Conservation (phyloP, 768 basidiomycete species). For the Cyclocybe cylindracea region DNA sequence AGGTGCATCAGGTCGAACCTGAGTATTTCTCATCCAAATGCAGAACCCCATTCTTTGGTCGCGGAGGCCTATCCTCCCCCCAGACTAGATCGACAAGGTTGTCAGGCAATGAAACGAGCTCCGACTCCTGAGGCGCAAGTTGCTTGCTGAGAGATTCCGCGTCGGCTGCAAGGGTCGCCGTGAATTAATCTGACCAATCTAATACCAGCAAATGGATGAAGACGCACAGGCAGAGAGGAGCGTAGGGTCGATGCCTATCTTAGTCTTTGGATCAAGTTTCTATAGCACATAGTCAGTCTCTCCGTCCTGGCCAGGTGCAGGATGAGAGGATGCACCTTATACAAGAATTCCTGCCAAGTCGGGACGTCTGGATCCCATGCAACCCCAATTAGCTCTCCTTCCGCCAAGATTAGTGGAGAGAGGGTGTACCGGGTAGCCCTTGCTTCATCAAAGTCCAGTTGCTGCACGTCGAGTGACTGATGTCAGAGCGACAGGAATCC, state of each 20-base stretch:
- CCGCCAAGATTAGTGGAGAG: background rate
- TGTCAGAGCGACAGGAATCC: background rate
- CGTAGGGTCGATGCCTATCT: slow-evolving; percentile 83
- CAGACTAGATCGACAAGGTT: slow-evolving; percentile 87
- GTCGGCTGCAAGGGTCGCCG: slow-evolving; percentile 46
- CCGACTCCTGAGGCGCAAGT: slow-evolving; percentile 54
- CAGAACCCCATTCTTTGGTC: slow-evolving; percentile 70
- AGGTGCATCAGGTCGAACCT: slow-evolving; percentile 38
- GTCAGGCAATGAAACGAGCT: slow-evolving; percentile 60
- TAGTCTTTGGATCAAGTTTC: slow-evolving; percentile 61
- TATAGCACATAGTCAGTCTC: slow-evolving; percentile 22
- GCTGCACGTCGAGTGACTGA: slow-evolving; percentile 29
- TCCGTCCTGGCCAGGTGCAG: background rate
- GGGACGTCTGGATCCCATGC: slow-evolving; percentile 62
- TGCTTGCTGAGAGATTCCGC: slow-evolving; percentile 61
- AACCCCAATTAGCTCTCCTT: too few relatives aligned
- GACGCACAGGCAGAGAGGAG: slow-evolving; percentile 65
- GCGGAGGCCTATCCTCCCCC: slow-evolving; percentile 61
- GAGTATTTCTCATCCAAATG: slow-evolving; percentile 74
- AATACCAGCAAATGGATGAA: background rate
- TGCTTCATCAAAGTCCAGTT: slow-evolving; percentile 96
- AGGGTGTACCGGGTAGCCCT: slow-evolving; percentile 67
- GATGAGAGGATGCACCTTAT: slow-evolving; percentile 49
- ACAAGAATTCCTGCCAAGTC: slow-evolving; percentile 86
- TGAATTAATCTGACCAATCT: background rate